A percentile compares a stretch with the other conserved stretches of the same genome.
These are phyloP conservation scores for Clonostachys solani DNA, from an alignment of 2,329 filamentous ascomycete genomes.

Conservation along the genomic window DNA sequence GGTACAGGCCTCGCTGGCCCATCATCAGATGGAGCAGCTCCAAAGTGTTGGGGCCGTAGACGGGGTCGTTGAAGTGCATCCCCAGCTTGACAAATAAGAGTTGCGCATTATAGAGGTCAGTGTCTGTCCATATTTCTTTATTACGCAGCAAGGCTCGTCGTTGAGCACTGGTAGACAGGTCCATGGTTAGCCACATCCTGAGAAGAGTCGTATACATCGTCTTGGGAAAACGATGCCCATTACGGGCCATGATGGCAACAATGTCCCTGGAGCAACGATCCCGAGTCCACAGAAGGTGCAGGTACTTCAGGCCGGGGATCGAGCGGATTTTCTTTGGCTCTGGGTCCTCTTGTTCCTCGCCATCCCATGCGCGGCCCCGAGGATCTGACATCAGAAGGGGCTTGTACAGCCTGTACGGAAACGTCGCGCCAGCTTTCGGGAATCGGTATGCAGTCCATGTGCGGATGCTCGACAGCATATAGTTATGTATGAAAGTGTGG, in stretches of 20 bases:
- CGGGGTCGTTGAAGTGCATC: slow-evolving; percentile 64
- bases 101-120: slow-evolving; percentile 57
- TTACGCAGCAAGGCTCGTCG: slow-evolving; percentile 53
- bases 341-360: slow-evolving; percentile 7
- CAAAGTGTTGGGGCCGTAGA: slow-evolving; percentile 44
- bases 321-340: slow-evolving; percentile 25
- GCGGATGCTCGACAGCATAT: slow-evolving; percentile 55
- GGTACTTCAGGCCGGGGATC: slow-evolving; percentile 63
- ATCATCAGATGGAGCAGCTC: slow-evolving; percentile 54
- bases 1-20: slow-evolving; percentile 49
- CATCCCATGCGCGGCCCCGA: slow-evolving; percentile 30
- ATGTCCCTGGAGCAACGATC: slow-evolving; percentile 57
- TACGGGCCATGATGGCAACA: slow-evolving; percentile 51
- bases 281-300: slow-evolving; percentile 60
- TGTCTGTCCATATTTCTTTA: slow-evolving; percentile 47
- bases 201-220: slow-evolving; percentile 43
- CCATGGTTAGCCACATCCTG: slow-evolving; percentile 72
- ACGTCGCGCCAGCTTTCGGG: slow-evolving; percentile 51
- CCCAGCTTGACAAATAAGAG: slow-evolving; percentile 69
- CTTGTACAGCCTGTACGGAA: slow-evolving; percentile 57
- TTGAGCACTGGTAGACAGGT: slow-evolving; percentile 51
- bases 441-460: slow-evolving; percentile 49
- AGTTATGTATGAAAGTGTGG: slow-evolving; percentile 53
- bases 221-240: slow-evolving; percentile 52
- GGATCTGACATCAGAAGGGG: slow-evolving; percentile 58